Evolutionary conservation across 768 basidiomycete species (phyloP), one percentile per base, ranked within the genome.

Genomic region (Dioszegia hungarica): DNA sequence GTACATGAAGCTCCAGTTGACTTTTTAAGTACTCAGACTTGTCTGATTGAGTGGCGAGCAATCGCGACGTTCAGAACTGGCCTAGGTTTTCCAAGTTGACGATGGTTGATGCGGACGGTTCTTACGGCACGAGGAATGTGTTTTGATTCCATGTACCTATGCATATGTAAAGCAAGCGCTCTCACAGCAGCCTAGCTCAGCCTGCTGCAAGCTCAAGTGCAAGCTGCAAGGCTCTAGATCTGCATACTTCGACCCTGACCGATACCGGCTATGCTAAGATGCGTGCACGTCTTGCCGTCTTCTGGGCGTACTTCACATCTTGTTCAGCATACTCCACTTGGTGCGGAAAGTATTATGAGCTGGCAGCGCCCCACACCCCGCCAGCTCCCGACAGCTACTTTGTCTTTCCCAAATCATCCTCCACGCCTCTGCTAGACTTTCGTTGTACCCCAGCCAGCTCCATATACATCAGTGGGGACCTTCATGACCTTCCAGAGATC

Each of bases 311-410:
- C 25, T 22, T 25, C 29, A 20, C 47, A n/a, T 48, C n/a, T n/a
- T n/a, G n/a, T n/a, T n/a, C 5, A 44, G 43, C 20, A 22, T 44
- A 44, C 43, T 44, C 43, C 4, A 55, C 46, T 24, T 64, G 63
- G 63, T 64, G 63, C 41, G 63, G 63, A n/a, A 64, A 64, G 46
- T 50, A 61, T 47, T 64, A 64, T 38, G 51, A 64, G 29, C 31
- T 56, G 24, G 58, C 54, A 9, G 63, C 60, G 10, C 60, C 56
- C 12, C n/a, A 52, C n/a, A 22, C 41, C 6, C 43, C 51, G 12
- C 53, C 60, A 15, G n/a, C 44, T 3, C 56, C 63, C 27, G 60
- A 58, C 27, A 28, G 45, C 28, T 31, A 28, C 25, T 64, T 61
- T 45, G 20, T 36, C 9, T 55, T 50, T 31, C 63, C 63, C 6